Evolutionary conservation across 768 basidiomycete genomes (phyloP).

Genomic region (Paxillus involutus): DNA sequence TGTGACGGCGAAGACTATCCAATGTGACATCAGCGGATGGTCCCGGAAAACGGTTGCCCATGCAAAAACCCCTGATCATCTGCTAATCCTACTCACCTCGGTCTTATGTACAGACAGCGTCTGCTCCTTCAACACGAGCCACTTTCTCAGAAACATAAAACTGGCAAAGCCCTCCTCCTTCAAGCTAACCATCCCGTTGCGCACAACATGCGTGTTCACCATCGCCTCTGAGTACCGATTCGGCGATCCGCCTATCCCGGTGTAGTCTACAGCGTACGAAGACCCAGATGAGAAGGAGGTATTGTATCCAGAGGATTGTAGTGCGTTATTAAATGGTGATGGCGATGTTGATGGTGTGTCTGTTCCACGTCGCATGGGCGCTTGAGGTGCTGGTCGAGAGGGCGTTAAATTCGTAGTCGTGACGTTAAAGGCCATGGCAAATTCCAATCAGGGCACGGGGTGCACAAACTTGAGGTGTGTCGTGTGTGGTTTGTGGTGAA

Average conservation of each 20-base stretch:
- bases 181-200: slow-evolving; percentile 74
- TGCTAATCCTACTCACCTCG: slow-evolving; percentile 59
- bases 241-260: slow-evolving; percentile 82
- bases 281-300: slow-evolving; percentile 58
- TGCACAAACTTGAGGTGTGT: not conserved
- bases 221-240: slow-evolving; percentile 44
- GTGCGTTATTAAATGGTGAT: slow-evolving; percentile 36
- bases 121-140: slow-evolving; percentile 82
- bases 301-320: slow-evolving; percentile 58
- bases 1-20: slow-evolving; percentile 55
- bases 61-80: not conserved
- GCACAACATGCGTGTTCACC: slow-evolving; percentile 48
- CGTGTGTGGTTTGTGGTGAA: not conserved
- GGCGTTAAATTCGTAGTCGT: slow-evolving; percentile 66
- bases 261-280: slow-evolving; percentile 65
- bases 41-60: not conserved
- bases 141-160: slow-evolving; percentile 90
- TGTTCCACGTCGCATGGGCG: slow-evolving; percentile 50
- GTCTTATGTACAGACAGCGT: slow-evolving; percentile 84
- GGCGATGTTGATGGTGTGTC: slow-evolving; percentile 31
- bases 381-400: slow-evolving; percentile 74
- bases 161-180: slow-evolving; percentile 95
- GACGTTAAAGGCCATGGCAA: slow-evolving; percentile 49
- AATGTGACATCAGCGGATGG: slow-evolving; percentile 7
- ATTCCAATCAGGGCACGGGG: slow-evolving; percentile 19